Percentiles rank a stretch among this genome's conserved stretches.
Conservation (phyloP, 352 stramenopile genomes). For the Pythium oligandrum region DNA sequence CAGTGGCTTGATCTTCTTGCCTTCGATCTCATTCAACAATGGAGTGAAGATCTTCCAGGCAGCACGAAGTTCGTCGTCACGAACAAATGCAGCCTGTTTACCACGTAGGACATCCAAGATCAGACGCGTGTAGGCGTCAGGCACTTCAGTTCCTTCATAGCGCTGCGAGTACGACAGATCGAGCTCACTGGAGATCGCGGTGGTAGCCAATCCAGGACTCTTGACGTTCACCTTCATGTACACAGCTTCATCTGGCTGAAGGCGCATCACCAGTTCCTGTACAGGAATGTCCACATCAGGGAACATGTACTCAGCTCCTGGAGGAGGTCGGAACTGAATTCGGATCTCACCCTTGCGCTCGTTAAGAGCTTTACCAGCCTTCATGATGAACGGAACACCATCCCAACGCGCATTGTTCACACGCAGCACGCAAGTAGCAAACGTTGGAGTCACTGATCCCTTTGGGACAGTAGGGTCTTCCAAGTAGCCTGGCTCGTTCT, state of each 20-base stretch:
- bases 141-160: constrained; percentile 85
- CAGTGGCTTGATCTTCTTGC: constrained; percentile 86
- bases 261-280: constrained; percentile 96
- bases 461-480: constrained; percentile 95
- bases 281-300: constrained; percentile 77
- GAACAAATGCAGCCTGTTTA: constrained; percentile 95
- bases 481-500: constrained; percentile 89
- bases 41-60: constrained; percentile 99
- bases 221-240: constrained; percentile 98
- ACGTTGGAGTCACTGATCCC: constrained; percentile 91
- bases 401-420: constrained; percentile 95
- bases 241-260: constrained; percentile 96
- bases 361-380: constrained; percentile 97
- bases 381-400: constrained; percentile 99
- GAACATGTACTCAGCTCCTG: constrained; percentile 89
- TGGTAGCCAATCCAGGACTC: constrained; percentile 87
- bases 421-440: constrained; percentile 86
- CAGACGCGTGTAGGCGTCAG: constrained; percentile 97
- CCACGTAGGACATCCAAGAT: constrained; percentile 97
- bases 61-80: constrained; percentile 94
- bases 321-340: constrained; percentile 95
- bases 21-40: constrained; percentile 95
- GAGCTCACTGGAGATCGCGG: constrained; percentile 93
- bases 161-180: constrained; percentile 94
- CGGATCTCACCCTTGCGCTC: constrained; percentile 97